Conservation (phyloP, 208 protist genomes). For the Strigomonas oncopelti region DNA sequence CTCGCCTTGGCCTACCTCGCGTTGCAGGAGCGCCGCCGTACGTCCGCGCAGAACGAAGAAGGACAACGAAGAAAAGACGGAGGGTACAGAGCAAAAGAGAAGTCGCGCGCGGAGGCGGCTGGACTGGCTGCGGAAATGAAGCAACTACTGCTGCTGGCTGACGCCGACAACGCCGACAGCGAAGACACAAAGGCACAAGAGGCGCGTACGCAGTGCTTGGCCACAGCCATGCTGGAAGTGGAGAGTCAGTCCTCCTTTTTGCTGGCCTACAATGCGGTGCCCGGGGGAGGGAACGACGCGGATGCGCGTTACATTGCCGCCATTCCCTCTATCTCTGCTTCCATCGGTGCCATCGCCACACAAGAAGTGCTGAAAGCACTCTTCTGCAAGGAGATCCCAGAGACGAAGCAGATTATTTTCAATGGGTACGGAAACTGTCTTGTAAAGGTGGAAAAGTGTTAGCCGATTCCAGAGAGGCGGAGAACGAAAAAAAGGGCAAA, state of each 20-base stretch:
- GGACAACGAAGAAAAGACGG: too few species aligned
- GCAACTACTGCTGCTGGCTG: not conserved
- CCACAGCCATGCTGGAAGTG: not conserved
- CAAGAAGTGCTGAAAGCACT: constrained; percentile 97
- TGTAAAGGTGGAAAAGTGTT: not conserved
- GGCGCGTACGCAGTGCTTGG: not conserved
- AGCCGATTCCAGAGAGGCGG: not conserved
- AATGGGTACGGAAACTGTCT: constrained; percentile 73
- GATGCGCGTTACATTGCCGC: constrained; percentile 46
- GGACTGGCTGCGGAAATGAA: not conserved
- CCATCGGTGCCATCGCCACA: constrained; percentile 90
- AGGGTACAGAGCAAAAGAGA: not conserved
- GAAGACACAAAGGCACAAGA: not conserved
- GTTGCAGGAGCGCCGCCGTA: not conserved
- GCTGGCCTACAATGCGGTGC: not conserved
- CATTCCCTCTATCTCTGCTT: constrained; percentile 85
- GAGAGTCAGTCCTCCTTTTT: not conserved
- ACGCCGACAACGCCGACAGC: too few species aligned
- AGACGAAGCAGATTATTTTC: constrained; percentile 89
- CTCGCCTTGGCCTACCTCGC: not conserved
- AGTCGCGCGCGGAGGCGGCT: too few species aligned
- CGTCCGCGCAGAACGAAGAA: not conserved
- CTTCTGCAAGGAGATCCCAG: constrained; percentile 87
- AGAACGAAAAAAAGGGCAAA: too few species aligned
- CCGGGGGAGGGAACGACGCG: too few species aligned